Percentiles rank a stretch among this genome's conserved stretches.
Evolutionary conservation across 208 protist genomes (phyloP).

Genomic region (Trypanosoma grayi): DNA sequence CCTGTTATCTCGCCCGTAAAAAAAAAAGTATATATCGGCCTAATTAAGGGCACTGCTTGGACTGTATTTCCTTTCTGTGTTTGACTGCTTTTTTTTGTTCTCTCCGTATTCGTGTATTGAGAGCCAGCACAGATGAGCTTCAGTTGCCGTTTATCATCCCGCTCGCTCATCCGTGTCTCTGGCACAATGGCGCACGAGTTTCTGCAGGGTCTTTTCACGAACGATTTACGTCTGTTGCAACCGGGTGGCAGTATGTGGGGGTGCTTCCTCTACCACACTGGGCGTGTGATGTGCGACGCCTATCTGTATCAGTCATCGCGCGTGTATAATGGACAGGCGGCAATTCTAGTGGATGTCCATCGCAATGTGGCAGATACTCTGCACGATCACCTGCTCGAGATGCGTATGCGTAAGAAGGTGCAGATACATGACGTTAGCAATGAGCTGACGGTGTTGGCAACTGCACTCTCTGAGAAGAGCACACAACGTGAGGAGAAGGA

Average conservation of each 20-base stretch:
- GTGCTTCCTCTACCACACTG: constrained; percentile 81
- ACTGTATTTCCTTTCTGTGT: too few relatives aligned
- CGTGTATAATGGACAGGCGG: constrained; percentile 28
- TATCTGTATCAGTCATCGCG: constrained; percentile 56
- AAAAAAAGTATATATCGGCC: too few relatives aligned
- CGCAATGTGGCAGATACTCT: constrained; percentile 24
- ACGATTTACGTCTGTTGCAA: constrained; percentile 57
- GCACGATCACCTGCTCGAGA: constrained; percentile 64
- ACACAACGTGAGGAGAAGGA: not conserved
- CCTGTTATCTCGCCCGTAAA: not conserved
- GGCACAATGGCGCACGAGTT: constrained; percentile 60
- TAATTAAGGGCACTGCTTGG: too few relatives aligned
- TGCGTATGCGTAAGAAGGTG: constrained; percentile 80
- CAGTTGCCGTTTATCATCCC: constrained; percentile 36
- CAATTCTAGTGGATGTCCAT: constrained; percentile 72
- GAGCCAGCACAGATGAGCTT: constrained; percentile 20
- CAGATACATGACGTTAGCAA: constrained; percentile 49
- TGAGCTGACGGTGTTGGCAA: constrained; percentile 49
- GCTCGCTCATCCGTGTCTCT: constrained; percentile 60
- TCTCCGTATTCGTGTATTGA: not conserved
- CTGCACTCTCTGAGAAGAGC: constrained; percentile 5
- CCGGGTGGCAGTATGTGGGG: constrained; percentile 68
- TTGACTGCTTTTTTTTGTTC: constrained; percentile 11
- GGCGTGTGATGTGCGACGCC: constrained; percentile 80
- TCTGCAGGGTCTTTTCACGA: constrained; percentile 82